Evolutionary conservation across 2,329 filamentous ascomycete genomes (phyloP), one percentile per base, ranked within the genome.

Genomic region (Fusarium sp.): DNA sequence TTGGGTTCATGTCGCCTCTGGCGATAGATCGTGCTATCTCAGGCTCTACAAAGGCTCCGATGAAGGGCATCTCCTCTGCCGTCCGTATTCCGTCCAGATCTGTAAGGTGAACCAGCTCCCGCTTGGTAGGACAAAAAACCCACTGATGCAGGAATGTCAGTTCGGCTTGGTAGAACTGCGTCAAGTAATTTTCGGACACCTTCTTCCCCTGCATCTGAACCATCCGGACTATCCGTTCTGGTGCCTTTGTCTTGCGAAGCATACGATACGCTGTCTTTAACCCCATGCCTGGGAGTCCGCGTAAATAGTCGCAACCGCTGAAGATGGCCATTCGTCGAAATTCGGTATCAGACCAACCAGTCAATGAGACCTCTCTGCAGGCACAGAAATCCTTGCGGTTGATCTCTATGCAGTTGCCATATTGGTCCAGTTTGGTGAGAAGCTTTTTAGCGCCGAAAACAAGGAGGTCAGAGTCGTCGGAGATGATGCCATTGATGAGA

Each of bases 291-390:
- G 90, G 91, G 69, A 99, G 93, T 65, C 92, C 93, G 5, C 91
- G 86, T n/a, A 98, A 87, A 80, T 99, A 99, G 80, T 99, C 96
- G 79, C 96, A 99, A 12, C 96, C 96, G 79, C 94, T 97, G 66
- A 99, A 84, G 74, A 99, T 99, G 44, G 95, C 94, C 96, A 99
- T 99, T 58, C 91, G 91, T 65, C 96, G 90, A 77, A 99, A 99
- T 74, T 98, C 94, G 14, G 87, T 86, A 80, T 98, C 95, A 4
- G 93, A 93, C 95, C 95, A 99, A 12, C 95, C 95, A 7, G 94
- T 92, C 44, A 99, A 84, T 59, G 92, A 97, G 53, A 98, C 88
- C 73, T 98, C 96, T 54, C 93, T 91, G 73, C 94, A 97, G 35
- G 93, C 91, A 57, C 93, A 93, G 78, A 99, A 98, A 79, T 98